These are phyloP conservation scores for Calonectria multiphialidica DNA, from an alignment of 2,329 filamentous ascomycete species.

Conservation along the genomic window DNA sequence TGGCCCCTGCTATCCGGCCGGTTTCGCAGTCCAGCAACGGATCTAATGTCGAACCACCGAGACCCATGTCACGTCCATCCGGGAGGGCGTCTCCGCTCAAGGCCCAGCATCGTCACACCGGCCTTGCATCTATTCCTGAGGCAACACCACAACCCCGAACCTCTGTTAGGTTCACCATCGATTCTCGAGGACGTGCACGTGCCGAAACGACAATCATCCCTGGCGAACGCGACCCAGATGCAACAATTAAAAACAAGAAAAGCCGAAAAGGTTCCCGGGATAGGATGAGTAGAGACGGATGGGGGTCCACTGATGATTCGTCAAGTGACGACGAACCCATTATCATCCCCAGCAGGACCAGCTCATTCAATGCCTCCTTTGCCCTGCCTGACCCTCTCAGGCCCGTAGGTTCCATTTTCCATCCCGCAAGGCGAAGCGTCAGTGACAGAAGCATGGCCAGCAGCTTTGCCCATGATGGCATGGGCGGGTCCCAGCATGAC, in stretches of 20 bases:
- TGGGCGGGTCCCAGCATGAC: constrained; percentile 53
- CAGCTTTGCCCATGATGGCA: constrained; percentile 52
- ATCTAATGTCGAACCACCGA: constrained; percentile 46
- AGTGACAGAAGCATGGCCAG: constrained; percentile 62
- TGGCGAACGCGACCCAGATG: constrained; percentile 45
- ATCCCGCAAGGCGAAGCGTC: constrained; percentile 59
- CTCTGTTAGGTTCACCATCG: constrained; percentile 73
- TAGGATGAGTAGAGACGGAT: constrained; percentile 48
- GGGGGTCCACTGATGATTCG: constrained; percentile 64
- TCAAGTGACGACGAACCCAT: constrained; percentile 75
- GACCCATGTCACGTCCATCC: constrained; percentile 54
- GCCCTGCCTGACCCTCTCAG: constrained; percentile 66
- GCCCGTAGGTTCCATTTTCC: constrained; percentile 62
- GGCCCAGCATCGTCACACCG: constrained; percentile 61
- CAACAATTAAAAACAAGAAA: constrained; percentile 43
- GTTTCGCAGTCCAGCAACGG: constrained; percentile 47
- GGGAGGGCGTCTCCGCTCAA: constrained; percentile 68
- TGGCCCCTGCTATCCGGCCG: constrained; percentile 60
- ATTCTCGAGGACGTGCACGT: constrained; percentile 69
- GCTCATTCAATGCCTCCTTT: constrained; percentile 67
- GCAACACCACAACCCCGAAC: constrained; percentile 58
- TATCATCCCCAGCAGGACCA: constrained; percentile 71
- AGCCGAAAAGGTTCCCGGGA: constrained; percentile 47
- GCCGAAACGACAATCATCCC: constrained; percentile 64
- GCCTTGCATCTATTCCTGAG: constrained; percentile 71